phyloP scores from a whole-genome alignment of 208 protist genomes.

The Trypanosoma mega region DNA sequence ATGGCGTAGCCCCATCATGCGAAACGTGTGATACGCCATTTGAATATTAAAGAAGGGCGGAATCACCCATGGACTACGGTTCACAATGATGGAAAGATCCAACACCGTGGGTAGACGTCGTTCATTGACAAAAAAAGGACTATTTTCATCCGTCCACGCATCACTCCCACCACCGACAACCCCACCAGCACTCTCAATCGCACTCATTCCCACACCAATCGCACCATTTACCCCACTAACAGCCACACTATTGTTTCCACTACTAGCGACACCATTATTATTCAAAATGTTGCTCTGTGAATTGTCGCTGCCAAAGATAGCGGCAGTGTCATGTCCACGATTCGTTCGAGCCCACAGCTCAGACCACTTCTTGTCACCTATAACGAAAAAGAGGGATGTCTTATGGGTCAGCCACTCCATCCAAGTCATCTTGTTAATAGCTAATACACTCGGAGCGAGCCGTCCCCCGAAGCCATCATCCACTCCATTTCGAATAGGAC shows the following conservation, averaged over 20 bases:
- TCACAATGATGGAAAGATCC: slow-evolving; percentile 81
- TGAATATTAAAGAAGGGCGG: slow-evolving; percentile 81
- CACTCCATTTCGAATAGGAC: slow-evolving; percentile 25
- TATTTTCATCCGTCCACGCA: neutral
- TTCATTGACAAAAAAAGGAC: slow-evolving; percentile 19
- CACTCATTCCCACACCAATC: too few relatives aligned
- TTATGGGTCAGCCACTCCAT: slow-evolving; percentile 74
- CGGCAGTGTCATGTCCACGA: too few relatives aligned
- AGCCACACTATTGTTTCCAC: neutral
- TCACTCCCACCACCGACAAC: neutral
- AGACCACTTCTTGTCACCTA: slow-evolving; percentile 26
- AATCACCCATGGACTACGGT: slow-evolving; percentile 90
- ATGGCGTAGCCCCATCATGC: slow-evolving; percentile 92
- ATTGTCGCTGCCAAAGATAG: too few relatives aligned
- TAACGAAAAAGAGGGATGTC: slow-evolving; percentile 57
- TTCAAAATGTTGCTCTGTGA: neutral
- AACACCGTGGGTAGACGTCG: slow-evolving; percentile 51
- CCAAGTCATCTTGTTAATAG: slow-evolving; percentile 72
- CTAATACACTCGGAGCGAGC: slow-evolving; percentile 40
- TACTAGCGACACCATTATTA: neutral
- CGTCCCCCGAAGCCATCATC: slow-evolving; percentile 49
- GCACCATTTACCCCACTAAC: neutral
- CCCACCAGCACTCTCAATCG: neutral
- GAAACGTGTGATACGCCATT: slow-evolving; percentile 90
- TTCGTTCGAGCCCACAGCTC: slow-evolving; percentile 13